A percentile compares a stretch with the other conserved stretches of the same genome.
phyloP scores from a whole-genome alignment of 768 basidiomycete species.

The Imleria badia region DNA sequence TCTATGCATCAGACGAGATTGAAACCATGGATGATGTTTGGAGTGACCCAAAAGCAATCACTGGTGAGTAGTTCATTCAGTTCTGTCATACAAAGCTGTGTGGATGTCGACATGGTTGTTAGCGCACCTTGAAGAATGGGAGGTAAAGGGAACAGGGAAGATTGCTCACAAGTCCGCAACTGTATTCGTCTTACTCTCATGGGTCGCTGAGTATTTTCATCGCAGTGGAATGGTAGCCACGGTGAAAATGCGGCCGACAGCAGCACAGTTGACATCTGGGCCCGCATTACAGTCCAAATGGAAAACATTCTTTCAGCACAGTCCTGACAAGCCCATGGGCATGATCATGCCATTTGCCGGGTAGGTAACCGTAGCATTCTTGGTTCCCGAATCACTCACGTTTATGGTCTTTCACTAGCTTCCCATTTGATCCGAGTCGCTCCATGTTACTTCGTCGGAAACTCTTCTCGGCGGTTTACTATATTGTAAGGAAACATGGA shows the following conservation, averaged over 20 bases:
- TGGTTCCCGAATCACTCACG: background rate
- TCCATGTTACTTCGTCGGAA: conserved; percentile 22
- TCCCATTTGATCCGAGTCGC: conserved; percentile 14
- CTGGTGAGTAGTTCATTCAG: conserved; percentile 34
- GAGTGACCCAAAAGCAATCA: conserved; percentile 34
- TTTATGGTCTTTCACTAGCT: conserved; percentile 19
- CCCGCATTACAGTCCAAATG: conserved; percentile 49
- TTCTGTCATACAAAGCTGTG: conserved; percentile 1
- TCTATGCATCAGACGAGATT: conserved; percentile 42
- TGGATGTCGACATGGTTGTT: background rate
- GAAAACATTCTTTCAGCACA: conserved; percentile 47
- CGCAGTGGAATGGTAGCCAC: conserved; percentile 52
- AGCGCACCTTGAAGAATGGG: conserved; percentile 36
- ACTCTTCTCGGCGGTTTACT: conserved; percentile 30
- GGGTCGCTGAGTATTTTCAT: background rate
- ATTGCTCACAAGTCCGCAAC: conserved; percentile 52
- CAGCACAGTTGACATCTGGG: conserved; percentile 44
- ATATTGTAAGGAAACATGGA: conserved; percentile 25
- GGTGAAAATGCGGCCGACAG: conserved; percentile 53
- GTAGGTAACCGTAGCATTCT: conserved; percentile 27
- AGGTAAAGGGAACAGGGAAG: conserved; percentile 42
- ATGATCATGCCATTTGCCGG: conserved; percentile 42
- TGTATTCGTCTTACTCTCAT: background rate
- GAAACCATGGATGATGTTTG: conserved; percentile 51
- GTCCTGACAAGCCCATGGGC: conserved; percentile 56